Evolutionary conservation across 306 rosid species (phyloP), one percentile per base, ranked within the genome.

Genomic region (Prunus campanulata): DNA sequence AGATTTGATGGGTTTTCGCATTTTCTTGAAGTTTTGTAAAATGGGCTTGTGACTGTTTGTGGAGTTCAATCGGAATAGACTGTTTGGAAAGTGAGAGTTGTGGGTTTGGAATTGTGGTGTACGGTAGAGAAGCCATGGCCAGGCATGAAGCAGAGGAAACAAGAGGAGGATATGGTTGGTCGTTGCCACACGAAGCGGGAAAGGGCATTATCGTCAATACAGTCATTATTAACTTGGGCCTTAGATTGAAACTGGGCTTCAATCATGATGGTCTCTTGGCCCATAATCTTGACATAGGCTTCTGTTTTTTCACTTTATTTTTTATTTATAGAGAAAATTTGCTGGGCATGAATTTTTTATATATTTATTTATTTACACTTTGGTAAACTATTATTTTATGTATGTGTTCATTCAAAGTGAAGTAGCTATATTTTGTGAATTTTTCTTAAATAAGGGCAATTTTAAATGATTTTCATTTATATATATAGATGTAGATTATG

Each of bases 101-200:
- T 1, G 79, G 77, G 35, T 18, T 77, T 0, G 85, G 77, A 69
- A 66, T 46, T 63, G 81, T 49, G 48, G 79, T 39, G 73, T 82
- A 11, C 76, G 90, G 73, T 66, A 83, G 85, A 77, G 81, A 79
- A 70, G 93, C 92, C 91, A 89, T 88, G 78, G 86, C 88, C 87
- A 86, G 84, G 79, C 84, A 81, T 70, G 83, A 79, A 77, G 82
- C 68, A 79, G 82, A 29, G 80, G 44, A 49, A 47, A 3, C 42
- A 6, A 39, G 52, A 25, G 0, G 59, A 44, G 18, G 75, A 65
- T 68, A 68, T 54, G 62, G 75, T 20, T 29, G 42, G 47, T 71
- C 39, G 64, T 71, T 35, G 68, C 73, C 46, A 69, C 74, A 42
- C 66, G 60, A 55, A 61, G 68, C 54, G 73, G 72, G 74, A 83